These are phyloP conservation scores for Huiozyma naganishii DNA, from an alignment of 805 yeast species.

Conservation along the genomic window DNA sequence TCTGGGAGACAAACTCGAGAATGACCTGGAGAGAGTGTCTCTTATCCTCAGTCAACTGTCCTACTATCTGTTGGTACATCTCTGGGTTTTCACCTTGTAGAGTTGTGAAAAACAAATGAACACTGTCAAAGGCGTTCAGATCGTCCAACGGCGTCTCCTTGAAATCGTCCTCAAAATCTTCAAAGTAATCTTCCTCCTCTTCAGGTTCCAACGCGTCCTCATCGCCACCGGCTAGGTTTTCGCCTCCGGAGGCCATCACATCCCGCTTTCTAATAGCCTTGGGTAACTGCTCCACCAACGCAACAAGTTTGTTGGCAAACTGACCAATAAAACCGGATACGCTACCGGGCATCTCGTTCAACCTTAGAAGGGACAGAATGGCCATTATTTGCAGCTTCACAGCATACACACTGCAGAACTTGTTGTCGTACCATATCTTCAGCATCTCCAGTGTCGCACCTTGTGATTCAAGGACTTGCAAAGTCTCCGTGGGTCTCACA, in stretches of 20 bases:
- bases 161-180: slow-evolving; percentile 62
- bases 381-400: slow-evolving; percentile 65
- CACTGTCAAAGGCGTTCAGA: slow-evolving; percentile 56
- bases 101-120: slow-evolving; percentile 42
- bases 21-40: slow-evolving; percentile 22
- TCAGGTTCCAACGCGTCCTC: slow-evolving; percentile 18
- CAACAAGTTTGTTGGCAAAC: slow-evolving; percentile 41
- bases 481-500: slow-evolving; percentile 46
- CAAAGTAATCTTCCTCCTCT: slow-evolving; percentile 42
- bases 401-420: slow-evolving; percentile 61
- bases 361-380: slow-evolving; percentile 39
- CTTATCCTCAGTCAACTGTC: slow-evolving; percentile 24
- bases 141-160: slow-evolving; percentile 71
- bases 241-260: slow-evolving; percentile 44
- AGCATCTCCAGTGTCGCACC: slow-evolving; percentile 41
- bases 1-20: slow-evolving; percentile 21
- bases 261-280: slow-evolving; percentile 59
- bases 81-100: slow-evolving; percentile 38
- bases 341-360: slow-evolving; percentile 32
- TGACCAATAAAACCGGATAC: slow-evolving; percentile 33
- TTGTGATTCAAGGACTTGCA: slow-evolving; percentile 39
- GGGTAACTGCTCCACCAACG: slow-evolving; percentile 53
- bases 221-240: slow-evolving; percentile 13
- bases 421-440: slow-evolving; percentile 51
- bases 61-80: slow-evolving; percentile 32